Evolutionary conservation across 1,284 basidiomycete species (phyloP).

Genomic region (Ustilago bromivora): DNA sequence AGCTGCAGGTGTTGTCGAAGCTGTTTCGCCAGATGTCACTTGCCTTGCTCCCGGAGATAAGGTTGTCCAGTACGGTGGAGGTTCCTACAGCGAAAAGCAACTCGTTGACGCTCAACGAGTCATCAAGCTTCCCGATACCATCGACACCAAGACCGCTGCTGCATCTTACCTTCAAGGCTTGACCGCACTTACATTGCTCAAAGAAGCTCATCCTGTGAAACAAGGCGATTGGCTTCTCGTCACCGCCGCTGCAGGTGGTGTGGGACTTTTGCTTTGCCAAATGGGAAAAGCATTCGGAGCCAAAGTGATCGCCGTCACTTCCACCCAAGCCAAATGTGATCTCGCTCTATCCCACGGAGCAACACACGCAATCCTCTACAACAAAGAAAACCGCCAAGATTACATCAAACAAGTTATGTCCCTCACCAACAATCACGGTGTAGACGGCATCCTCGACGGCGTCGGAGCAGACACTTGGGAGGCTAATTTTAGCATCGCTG

Average conservation of each 20-base stretch:
- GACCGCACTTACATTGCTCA: conserved; percentile 82
- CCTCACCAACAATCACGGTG: conserved; percentile 83
- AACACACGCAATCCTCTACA: conserved; percentile 86
- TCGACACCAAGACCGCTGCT: conserved; percentile 79
- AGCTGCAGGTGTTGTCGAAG: conserved; percentile 79
- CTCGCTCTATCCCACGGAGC: conserved; percentile 86
- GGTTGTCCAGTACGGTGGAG: conserved; percentile 75
- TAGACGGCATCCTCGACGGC: conserved; percentile 88
- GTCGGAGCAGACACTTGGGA: conserved; percentile 77
- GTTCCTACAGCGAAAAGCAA: conserved; percentile 81
- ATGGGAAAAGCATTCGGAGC: conserved; percentile 76
- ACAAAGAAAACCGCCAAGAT: conserved; percentile 59
- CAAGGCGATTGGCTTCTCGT: conserved; percentile 77
- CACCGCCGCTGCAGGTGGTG: conserved; percentile 87
- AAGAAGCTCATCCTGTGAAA: conserved; percentile 85
- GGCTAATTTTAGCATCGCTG: conserved; percentile 81
- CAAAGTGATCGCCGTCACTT: conserved; percentile 93
- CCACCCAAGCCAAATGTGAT: conserved; percentile 83
- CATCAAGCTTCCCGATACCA: conserved; percentile 72
- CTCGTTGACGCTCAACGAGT: conserved; percentile 77
- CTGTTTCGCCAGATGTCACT: conserved; percentile 71
- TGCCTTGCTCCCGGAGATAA: conserved; percentile 75
- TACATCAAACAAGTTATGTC: conserved; percentile 69
- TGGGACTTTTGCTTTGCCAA: conserved; percentile 74
- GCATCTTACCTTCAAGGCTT: conserved; percentile 81